Evolutionary conservation across 192 early-diverging fungal species (phyloP).

Genomic region (Lobosporangium transversale): DNA sequence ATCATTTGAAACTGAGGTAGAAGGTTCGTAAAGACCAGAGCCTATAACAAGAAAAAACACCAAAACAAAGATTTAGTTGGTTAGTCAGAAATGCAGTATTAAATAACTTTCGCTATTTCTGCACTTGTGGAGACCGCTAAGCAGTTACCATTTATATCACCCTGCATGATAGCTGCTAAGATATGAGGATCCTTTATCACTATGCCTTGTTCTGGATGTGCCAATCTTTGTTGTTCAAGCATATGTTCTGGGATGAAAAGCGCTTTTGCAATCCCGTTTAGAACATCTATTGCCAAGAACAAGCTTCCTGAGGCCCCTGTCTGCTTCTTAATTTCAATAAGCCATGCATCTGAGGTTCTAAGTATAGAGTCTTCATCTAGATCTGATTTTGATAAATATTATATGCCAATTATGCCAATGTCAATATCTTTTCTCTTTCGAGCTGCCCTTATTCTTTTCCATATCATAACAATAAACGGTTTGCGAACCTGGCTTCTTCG

Average conservation of each 20-base stretch:
- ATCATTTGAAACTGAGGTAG: background rate
- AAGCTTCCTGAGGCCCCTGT: constrained; percentile 15
- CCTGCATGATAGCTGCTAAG: constrained; percentile 22
- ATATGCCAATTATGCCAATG: background rate
- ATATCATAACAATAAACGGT: background rate
- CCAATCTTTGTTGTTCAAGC: constrained; percentile 9
- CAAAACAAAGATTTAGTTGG: background rate
- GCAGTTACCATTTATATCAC: constrained; percentile 20
- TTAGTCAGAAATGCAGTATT: background rate
- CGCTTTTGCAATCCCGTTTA: constrained; percentile 17
- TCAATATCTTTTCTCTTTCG: no score
- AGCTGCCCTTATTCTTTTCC: no score
- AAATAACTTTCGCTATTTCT: background rate
- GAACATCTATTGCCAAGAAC: constrained; percentile 41
- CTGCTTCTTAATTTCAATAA: constrained; percentile 33
- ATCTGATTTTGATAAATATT: constrained; percentile 1
- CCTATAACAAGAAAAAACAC: background rate
- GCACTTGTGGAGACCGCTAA: background rate
- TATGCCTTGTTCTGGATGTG: constrained; percentile 5
- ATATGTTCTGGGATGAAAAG: constrained; percentile 28
- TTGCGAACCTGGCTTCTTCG: constrained; percentile 30
- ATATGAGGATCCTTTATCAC: constrained; percentile 20
- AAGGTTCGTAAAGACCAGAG: constrained; percentile 24
- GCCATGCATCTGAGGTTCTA: constrained; percentile 32
- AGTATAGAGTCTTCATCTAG: constrained; percentile 2